Percentiles rank a stretch among this genome's conserved stretches.
Evolutionary conservation across 768 basidiomycete genomes (phyloP).

Genomic region (Dioszegia crocea): DNA sequence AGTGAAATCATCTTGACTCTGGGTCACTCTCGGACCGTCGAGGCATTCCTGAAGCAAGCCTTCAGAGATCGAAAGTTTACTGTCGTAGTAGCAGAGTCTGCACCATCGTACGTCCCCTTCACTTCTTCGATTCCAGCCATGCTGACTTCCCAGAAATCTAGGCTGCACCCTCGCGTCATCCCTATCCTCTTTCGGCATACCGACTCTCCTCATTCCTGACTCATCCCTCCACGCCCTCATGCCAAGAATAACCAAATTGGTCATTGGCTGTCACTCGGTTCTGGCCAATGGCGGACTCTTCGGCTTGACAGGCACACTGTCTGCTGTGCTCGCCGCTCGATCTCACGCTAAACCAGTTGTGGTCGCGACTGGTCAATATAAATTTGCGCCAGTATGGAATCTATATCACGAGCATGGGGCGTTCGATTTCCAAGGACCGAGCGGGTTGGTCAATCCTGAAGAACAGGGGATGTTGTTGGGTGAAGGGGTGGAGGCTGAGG

Average conservation of each 20-base stretch:
- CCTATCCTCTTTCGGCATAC: constrained; percentile 74
- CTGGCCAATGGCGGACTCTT: constrained; percentile 96
- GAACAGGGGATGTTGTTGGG: constrained; percentile 57
- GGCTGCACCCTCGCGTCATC: constrained; percentile 80
- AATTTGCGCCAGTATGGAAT: constrained; percentile 71
- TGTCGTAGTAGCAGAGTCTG: constrained; percentile 92
- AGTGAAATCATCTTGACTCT: constrained; percentile 94
- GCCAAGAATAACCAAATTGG: constrained; percentile 94
- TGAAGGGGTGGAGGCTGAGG: constrained; percentile 85
- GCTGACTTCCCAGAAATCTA: constrained; percentile 59
- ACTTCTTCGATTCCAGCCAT: background rate
- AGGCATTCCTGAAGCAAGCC: constrained; percentile 86
- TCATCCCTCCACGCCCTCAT: constrained; percentile 92
- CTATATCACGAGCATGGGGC: constrained; percentile 47
- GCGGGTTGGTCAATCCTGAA: constrained; percentile 52
- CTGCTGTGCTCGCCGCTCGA: constrained; percentile 79
- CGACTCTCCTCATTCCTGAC: constrained; percentile 95
- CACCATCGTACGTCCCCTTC: constrained; percentile 67
- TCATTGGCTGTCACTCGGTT: constrained; percentile 91
- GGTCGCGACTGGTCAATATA: constrained; percentile 93
- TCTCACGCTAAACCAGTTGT: constrained; percentile 89
- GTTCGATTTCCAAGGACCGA: constrained; percentile 46
- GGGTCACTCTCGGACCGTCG: constrained; percentile 90
- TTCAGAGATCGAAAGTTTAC: constrained; percentile 87
- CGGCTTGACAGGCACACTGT: constrained; percentile 74